Evolutionary conservation across 805 yeast genomes (phyloP), one percentile per base, ranked within the genome.

Genomic region (Wickerhamomyces sydowiorum): DNA sequence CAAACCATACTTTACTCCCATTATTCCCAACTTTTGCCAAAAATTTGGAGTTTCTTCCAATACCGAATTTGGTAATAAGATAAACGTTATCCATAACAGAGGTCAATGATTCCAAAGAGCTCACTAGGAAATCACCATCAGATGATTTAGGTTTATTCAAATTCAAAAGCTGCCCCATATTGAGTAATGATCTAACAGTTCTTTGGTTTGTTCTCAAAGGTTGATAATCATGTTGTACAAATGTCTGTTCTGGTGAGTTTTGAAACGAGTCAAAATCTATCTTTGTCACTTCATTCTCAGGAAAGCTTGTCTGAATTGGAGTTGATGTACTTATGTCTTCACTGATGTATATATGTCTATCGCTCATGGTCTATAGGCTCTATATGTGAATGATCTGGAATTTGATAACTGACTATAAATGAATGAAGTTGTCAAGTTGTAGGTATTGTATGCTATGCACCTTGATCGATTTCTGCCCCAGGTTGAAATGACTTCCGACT

Each of bases 71-170:
- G 2, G 50, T 40, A 3, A 51, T 13, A 1, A 49, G 12, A 34
- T 49, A 43, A 9, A 50, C 21, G 19, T 51, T 51, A 42, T 51
- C 53, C 48, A 51, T 36, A 1, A 51, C 13, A 1, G 53, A 45
- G 1, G 52, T 48, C 5, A 46, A 19, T 4, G 45, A 39, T 25
- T 51, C 53, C 21, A 51, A 20, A 4, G 44, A n/a, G 20, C 45
- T 38, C 8, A 51, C 42, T 20, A 51, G 21, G 7, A 36, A 33
- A 28, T 45, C 50, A 27, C 39, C 15, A 9, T 31, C 25, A 5
- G 31, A 12, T 23, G 39, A 27, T 14, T 38, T 34, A 3, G 18
- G 38, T 17, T 41, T 39, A 3, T 36, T 30, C 2, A 44, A 44
- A 19, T 36, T 43, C 17, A 49, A 22, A 2, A 49, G 17, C 14